A percentile compares a stretch with the other conserved stretches of the same genome.
Conservation (phyloP, 257 asterid species). For the Marsdenia floribunda region DNA sequence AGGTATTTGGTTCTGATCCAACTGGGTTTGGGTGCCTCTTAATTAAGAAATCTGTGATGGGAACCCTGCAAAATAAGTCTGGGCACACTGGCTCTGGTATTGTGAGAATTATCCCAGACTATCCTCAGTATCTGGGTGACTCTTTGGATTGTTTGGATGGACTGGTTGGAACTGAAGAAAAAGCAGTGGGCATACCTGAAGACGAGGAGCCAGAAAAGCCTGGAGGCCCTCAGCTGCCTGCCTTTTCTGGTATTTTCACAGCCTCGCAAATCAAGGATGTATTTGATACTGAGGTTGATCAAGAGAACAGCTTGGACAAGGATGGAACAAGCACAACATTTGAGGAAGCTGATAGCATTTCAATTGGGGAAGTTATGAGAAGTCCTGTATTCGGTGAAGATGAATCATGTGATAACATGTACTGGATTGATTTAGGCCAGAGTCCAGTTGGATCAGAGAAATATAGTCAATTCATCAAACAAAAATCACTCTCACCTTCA, state of each 20-base stretch:
- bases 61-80: slow-evolving; percentile 21
- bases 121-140: slow-evolving; percentile 24
- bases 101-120: slow-evolving; percentile 25
- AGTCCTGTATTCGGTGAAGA: slow-evolving; percentile 31
- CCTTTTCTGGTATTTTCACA: slow-evolving; percentile 28
- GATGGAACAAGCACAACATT: slow-evolving; percentile 22
- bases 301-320: slow-evolving; percentile 23
- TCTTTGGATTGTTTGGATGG: slow-evolving; percentile 25
- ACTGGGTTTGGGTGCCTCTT: slow-evolving; percentile 30
- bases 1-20: slow-evolving; percentile 30
- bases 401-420: slow-evolving; percentile 27
- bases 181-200: slow-evolving; percentile 5
- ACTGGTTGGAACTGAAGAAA: slow-evolving; percentile 11
- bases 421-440: slow-evolving; percentile 30
- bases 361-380: slow-evolving; percentile 28
- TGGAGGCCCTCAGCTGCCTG: slow-evolving; percentile 16
- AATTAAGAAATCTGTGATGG: slow-evolving; percentile 34
- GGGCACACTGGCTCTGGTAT: slow-evolving; percentile 31
- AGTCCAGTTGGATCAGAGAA: slow-evolving; percentile 28
- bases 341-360: slow-evolving; percentile 27
- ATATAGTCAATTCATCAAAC: slow-evolving; percentile 15
- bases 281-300: slow-evolving; percentile 25
- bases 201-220: slow-evolving; percentile 14
- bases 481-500: slow-evolving; percentile 21
- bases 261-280: slow-evolving; percentile 28